Evolutionary conservation across 2,329 filamentous ascomycete species (phyloP), one percentile per base, ranked within the genome.

Genomic region (Fusarium vanettenii): DNA sequence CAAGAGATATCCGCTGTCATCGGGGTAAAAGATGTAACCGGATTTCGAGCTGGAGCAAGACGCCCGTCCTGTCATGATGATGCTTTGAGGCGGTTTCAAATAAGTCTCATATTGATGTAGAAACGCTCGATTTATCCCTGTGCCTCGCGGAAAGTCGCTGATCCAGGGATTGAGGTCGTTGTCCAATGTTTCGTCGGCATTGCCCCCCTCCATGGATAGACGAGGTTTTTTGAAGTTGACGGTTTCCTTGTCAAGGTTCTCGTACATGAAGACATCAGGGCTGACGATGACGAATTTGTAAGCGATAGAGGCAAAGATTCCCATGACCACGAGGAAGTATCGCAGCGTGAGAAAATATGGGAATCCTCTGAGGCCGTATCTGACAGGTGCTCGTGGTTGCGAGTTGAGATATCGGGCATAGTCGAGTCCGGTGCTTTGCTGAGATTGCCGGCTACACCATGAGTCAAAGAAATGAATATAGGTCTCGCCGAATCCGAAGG

Each of bases 381-480:
- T 9, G 6, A 69, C 66, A 2, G 66, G 61, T 37, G 66, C 66
- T 25, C 66, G 52, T 20, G 43, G 33, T 18, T 69, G 55, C n/a
- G 66, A 60, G 27, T 69, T 69, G 18, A 69, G 61, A 31, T 69
- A 69, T 25, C 55, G 52, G 8, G 37, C 56, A 56, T 71, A 64
- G 52, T 71, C 69, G 13, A 71, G 62, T 13, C 69, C 69, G 8
- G 20, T 39, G 16, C 14, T n/a, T 2, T 55, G 8, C 27, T 37
- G 18, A 22, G 61, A 45, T 31, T 59, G 33, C 8, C 69, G 56
- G 35, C 27, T 69, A 25, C 66, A 69, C 69, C 69, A 71, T 37
- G 52, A 63, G 66, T 71, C 69, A 52, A 71, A 71, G 6, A 69
- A 13, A n/a, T 71, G 69, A 3, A 69, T 18, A 35, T 69, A 69